Conservation (phyloP, 129 eudicot genomes). For the Helianthus annuus region DNA sequence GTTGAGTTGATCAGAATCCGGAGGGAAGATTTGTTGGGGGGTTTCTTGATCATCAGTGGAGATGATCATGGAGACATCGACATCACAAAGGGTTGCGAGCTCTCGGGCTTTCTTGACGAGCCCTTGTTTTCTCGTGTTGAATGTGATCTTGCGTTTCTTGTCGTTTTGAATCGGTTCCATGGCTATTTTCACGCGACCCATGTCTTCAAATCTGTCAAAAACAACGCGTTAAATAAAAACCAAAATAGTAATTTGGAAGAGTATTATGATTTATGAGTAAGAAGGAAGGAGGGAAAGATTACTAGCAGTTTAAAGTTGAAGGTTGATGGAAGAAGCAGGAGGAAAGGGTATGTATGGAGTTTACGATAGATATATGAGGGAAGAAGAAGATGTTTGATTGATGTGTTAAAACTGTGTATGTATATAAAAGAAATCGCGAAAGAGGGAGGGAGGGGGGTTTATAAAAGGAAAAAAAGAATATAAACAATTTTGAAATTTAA, state of each 20-base stretch:
- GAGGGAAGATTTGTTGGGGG: conserved; percentile 5
- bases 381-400: too few relatives aligned
- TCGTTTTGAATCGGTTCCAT: neutral
- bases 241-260: neutral
- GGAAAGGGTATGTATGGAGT: too few relatives aligned
- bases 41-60: neutral
- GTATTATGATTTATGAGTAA: too few relatives aligned
- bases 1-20: neutral
- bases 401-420: too few relatives aligned
- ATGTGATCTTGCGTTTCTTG: conserved; percentile 4
- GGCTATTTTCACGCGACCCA: conserved; percentile 9
- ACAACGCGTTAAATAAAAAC: neutral
- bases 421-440: too few relatives aligned
- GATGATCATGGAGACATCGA: conserved; percentile 14
- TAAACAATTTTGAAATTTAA: too few relatives aligned
- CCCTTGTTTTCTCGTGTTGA: conserved; percentile 4
- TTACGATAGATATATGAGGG: too few relatives aligned
- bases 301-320: too few relatives aligned
- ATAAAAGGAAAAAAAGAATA: too few relatives aligned
- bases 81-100: conserved; percentile 15
- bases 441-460: too few relatives aligned
- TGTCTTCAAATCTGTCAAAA: neutral
- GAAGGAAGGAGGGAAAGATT: too few relatives aligned
- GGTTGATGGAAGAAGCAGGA: too few relatives aligned
- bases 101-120: conserved; percentile 12